Percentiles rank a stretch among this genome's conserved stretches.
Conservation (phyloP, 1,139 yeast species). For the Debaryomyces psychrophilus region DNA sequence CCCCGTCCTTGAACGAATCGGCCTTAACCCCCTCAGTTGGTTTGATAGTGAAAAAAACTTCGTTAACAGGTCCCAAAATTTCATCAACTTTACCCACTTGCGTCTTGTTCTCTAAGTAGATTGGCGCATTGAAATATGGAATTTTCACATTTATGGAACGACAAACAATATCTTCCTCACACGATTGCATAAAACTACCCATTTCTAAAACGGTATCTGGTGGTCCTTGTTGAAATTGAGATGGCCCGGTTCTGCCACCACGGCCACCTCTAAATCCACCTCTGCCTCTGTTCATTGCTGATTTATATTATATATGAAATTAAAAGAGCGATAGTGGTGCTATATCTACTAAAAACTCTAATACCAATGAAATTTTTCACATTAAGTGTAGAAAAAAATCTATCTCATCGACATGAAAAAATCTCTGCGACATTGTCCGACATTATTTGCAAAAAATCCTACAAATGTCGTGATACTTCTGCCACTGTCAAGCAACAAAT, state of each 20-base stretch:
- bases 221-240: conserved; percentile 74
- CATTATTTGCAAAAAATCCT: conserved; percentile 1
- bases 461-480: conserved; percentile 1
- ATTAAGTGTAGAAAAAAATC: conserved; percentile 14
- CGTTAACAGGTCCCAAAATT: conserved; percentile 95
- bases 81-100: conserved; percentile 98
- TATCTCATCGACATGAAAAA: conserved; percentile 19
- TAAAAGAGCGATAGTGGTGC: conserved; percentile 5
- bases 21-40: conserved; percentile 97
- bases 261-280: conserved; percentile 75
- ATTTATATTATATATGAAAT: conserved; percentile 9
- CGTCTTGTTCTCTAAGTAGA: conserved; percentile 91
- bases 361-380: conserved; percentile 19
- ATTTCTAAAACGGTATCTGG: conserved; percentile 93
- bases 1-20: conserved; percentile 89
- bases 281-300: conserved; percentile 60
- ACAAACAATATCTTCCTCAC: conserved; percentile 98
- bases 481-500: neutral
- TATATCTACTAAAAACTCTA: conserved; percentile 5
- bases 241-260: conserved; percentile 60
- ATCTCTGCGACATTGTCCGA: conserved; percentile 11
- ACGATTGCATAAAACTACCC: conserved; percentile 90
- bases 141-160: conserved; percentile 91
- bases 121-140: conserved; percentile 99
- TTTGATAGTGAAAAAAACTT: conserved; percentile 94